Percentiles rank a stretch among this genome's conserved stretches.
Evolutionary conservation across 2,329 filamentous ascomycete genomes (phyloP).

Genomic region (Arthroderma sp.): DNA sequence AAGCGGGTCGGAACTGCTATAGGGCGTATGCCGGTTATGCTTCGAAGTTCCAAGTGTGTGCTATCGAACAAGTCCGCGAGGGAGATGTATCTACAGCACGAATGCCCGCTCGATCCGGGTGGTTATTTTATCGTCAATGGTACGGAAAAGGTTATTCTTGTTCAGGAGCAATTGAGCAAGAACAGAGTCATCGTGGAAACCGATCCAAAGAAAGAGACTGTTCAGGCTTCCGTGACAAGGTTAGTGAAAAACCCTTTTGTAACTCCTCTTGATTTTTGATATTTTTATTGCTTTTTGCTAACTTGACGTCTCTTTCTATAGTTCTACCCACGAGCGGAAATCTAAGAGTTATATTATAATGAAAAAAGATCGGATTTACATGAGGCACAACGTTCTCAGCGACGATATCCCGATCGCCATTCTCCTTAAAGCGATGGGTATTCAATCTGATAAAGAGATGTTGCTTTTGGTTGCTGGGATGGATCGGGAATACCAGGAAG

Average conservation of each 20-base stretch:
- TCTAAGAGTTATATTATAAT: constrained; percentile 93
- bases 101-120: constrained; percentile 89
- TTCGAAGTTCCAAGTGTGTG: constrained; percentile 87
- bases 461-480: constrained; percentile 78
- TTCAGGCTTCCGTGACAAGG: constrained; percentile 84
- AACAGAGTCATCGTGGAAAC: constrained; percentile 96
- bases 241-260: constrained; percentile 10
- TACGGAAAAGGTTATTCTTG: constrained; percentile 95
- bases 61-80: constrained; percentile 70
- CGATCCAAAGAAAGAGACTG: constrained; percentile 79
- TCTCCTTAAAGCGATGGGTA: constrained; percentile 81
- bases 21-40: constrained; percentile 89
- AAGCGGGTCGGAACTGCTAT: constrained; percentile 63
- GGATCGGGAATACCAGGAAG: constrained; percentile 81
- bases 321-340: constrained; percentile 93
- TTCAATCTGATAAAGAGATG: constrained; percentile 90
- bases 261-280: neutral
- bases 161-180: constrained; percentile 98
- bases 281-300: neutral
- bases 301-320: constrained; percentile 23
- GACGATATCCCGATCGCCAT: constrained; percentile 95
- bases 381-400: constrained; percentile 84
- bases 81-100: constrained; percentile 83
- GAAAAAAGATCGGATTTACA: constrained; percentile 81
- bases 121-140: constrained; percentile 97